Base-by-base conservation (phyloP, 306 rosid genomes). In the Lagenaria siceraria region DNA sequence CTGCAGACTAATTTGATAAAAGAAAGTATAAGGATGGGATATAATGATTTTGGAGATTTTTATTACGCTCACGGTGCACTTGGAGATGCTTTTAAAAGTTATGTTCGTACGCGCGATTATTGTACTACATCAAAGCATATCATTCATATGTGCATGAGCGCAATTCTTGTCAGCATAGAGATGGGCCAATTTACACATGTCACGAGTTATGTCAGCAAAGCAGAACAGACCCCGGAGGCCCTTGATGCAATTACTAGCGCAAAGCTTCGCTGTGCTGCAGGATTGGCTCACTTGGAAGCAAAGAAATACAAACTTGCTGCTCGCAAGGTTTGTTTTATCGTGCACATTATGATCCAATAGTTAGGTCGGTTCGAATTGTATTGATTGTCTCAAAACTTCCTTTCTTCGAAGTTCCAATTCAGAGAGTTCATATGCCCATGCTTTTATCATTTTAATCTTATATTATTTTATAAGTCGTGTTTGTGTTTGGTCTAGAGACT, bases 1-100 rank as follows among this genome's bases (percentile, higher is more conserved):
- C 13, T 78, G 82, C 92, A 96, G 99, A 96, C 99, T 64, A 96
- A 96, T 86, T 89, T 96, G 86, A 96, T 96, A 74, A 96, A 92
- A 82, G 99, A 96, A 90, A 96, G 98, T 85, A 92, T 96, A 81
- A 83, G 99, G 85, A 96, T 96, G 99, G 99, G 99, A 55, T 96
- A 86, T 88, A 96, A 96, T 82, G 99, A 96, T 83, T 92, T 96
- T 86, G 99, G 98, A 77, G 99, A 96, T 83, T 96, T 92, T 79
- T 87, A 84, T 81, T 96, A 90, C 86, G 82, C 97, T 77, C 98
- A 90, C 33, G 99, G 99, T 82, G 88, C 87, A 33, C 82, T 96
- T 65, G 96, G 90, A 64, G 99, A 96, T 43, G 98, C 99, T 31
- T 96, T 96, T 78, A 96, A 96, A 80, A 88, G 81, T 85, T 96